Percentiles rank a stretch among this genome's conserved stretches.
phyloP scores from a whole-genome alignment of 169 alveolate genomes.

The Miamiensis avidus region DNA sequence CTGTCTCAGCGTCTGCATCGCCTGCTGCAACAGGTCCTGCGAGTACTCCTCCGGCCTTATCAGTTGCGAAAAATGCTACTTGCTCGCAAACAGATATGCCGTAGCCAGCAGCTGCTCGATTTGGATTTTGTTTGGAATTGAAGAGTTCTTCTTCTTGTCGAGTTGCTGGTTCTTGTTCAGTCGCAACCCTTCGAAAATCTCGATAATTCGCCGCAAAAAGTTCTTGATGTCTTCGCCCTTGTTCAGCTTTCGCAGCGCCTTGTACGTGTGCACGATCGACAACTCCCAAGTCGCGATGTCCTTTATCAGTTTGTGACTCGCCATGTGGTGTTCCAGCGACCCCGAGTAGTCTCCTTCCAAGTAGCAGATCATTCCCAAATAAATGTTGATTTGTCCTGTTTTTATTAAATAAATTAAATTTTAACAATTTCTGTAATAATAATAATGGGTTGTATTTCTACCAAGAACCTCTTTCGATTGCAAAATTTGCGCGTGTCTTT shows the following conservation, averaged over 20 bases:
- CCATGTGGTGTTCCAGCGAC: slow-evolving; percentile 50
- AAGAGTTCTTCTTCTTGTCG: background rate
- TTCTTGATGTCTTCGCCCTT: slow-evolving; percentile 34
- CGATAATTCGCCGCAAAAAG: slow-evolving; percentile 38
- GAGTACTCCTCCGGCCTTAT: slow-evolving; percentile 4
- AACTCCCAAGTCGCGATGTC: slow-evolving; percentile 36
- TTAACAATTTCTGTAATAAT: slow-evolving; percentile 37
- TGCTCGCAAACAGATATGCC: background rate
- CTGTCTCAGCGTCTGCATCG: background rate
- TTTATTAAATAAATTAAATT: slow-evolving; percentile 20
- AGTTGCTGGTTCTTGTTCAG: background rate
- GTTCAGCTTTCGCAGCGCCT: slow-evolving; percentile 24
- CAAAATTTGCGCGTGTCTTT: slow-evolving; percentile 75
- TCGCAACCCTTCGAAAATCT: slow-evolving; percentile 20
- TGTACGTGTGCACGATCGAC: slow-evolving; percentile 28
- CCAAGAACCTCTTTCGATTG: slow-evolving; percentile 73
- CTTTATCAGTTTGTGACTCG: slow-evolving; percentile 45
- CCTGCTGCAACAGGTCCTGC: background rate
- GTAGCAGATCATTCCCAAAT: slow-evolving; percentile 34
- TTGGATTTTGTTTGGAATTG: background rate
- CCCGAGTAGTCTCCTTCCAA: slow-evolving; percentile 54
- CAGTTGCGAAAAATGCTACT: slow-evolving; percentile 2
- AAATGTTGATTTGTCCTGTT: slow-evolving; percentile 36
- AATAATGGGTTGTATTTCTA: slow-evolving; percentile 31
- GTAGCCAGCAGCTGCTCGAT: slow-evolving; percentile 9